Evolutionary conservation across 2,329 filamentous ascomycete species (phyloP).

Genomic region (Akanthomyces muscarius): DNA sequence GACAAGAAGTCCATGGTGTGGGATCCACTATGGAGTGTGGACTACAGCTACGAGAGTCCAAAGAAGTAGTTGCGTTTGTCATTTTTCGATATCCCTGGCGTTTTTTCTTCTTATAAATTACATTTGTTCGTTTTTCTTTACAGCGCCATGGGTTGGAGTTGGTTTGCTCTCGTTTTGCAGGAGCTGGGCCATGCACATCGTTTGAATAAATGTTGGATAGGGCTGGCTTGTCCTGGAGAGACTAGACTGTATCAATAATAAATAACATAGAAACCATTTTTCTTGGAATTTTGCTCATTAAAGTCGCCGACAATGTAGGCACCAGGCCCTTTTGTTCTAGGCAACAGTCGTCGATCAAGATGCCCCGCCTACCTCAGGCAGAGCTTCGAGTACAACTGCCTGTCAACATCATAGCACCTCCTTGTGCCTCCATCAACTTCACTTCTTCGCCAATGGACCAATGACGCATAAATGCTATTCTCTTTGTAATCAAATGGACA

Average conservation of each 20-base stretch:
- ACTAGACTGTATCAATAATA: slow-evolving; percentile 16
- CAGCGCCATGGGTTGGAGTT: slow-evolving; percentile 9
- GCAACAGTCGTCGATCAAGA: slow-evolving; percentile 15
- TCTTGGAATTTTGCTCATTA: background rate
- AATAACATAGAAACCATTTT: background rate
- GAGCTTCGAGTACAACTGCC: background rate
- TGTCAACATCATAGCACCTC: slow-evolving; percentile 15
- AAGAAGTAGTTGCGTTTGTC: slow-evolving; percentile 19
- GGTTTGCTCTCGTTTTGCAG: background rate
- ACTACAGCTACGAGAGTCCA: slow-evolving; percentile 50
- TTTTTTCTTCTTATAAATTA: slow-evolving; percentile 6
- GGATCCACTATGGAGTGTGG: slow-evolving; percentile 59
- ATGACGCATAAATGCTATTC: background rate
- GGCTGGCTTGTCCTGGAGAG: background rate
- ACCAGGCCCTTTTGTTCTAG: background rate
- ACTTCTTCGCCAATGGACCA: background rate
- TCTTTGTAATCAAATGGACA: background rate
- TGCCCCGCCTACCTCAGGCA: slow-evolving; percentile 25
- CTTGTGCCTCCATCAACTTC: background rate
- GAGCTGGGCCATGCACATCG: background rate
- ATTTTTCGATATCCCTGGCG: slow-evolving; percentile 17
- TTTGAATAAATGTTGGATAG: background rate
- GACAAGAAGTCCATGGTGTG: slow-evolving; percentile 55
- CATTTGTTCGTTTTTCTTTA: background rate
- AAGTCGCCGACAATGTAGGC: background rate